These are phyloP conservation scores for Lepiota venenata DNA, from an alignment of 768 basidiomycete genomes.

Conservation along the genomic window DNA sequence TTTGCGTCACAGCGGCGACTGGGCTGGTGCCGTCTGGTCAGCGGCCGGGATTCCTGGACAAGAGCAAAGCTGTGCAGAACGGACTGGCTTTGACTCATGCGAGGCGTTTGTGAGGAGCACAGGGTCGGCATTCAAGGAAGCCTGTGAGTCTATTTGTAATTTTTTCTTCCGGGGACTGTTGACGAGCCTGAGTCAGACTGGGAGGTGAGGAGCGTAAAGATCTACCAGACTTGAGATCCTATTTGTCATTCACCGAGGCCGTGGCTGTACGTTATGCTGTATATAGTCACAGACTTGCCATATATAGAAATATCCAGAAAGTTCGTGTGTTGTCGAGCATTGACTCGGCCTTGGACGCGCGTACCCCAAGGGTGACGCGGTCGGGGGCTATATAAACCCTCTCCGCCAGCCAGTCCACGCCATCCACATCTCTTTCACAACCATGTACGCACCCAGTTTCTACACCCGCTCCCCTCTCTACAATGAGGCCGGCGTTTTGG, in stretches of 20 bases:
- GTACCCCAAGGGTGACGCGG: constrained; percentile 3
- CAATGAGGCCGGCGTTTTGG: constrained; percentile 35
- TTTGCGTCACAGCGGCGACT: constrained; percentile 62
- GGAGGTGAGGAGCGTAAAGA: constrained; percentile 75
- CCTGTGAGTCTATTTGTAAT: constrained; percentile 54
- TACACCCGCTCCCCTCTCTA: no score
- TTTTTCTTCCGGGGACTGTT: background rate
- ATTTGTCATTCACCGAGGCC: background rate
- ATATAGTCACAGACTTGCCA: background rate
- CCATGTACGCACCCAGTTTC: background rate
- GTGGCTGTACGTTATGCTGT: background rate
- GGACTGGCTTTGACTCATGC: constrained; percentile 82
- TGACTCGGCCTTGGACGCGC: constrained; percentile 9
- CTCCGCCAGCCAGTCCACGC: background rate
- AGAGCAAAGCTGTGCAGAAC: constrained; percentile 77
- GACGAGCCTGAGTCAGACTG: constrained; percentile 49
- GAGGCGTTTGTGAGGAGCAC: constrained; percentile 70
- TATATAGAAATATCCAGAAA: constrained; percentile 10
- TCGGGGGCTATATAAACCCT: background rate
- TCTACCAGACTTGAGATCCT: constrained; percentile 47
- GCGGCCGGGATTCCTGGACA: constrained; percentile 76
- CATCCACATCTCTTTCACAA: background rate
- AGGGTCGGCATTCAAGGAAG: constrained; percentile 68
- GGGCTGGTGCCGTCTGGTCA: constrained; percentile 84
- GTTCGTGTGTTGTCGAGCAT: background rate